Evolutionary conservation across 805 yeast genomes (phyloP).

Genomic region (Teunomyces kruisii): DNA sequence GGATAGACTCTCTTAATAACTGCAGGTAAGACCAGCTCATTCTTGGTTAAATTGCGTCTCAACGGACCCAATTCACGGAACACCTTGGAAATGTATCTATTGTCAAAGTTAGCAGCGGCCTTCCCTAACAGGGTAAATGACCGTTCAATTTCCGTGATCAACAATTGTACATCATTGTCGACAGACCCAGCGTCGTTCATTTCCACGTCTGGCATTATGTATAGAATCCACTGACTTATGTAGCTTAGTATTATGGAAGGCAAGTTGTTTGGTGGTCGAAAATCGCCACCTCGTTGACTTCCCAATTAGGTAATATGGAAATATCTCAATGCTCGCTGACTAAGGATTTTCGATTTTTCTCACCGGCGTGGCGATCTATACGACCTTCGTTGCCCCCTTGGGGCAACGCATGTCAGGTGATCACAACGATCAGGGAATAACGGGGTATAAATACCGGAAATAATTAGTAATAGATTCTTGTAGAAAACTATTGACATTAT

Average conservation of each 20-base stretch:
- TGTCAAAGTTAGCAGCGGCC: conserved; percentile 74
- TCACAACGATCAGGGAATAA: neutral
- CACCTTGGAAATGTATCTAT: conserved; percentile 82
- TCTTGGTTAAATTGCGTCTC: conserved; percentile 56
- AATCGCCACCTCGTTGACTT: conserved; percentile 5
- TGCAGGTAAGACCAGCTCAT: conserved; percentile 51
- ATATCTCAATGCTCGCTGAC: neutral
- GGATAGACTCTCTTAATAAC: conserved; percentile 60
- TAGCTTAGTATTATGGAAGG: neutral
- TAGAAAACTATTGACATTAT: too few relatives aligned
- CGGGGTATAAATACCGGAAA: neutral
- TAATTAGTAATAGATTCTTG: neutral
- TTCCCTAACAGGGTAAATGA: conserved; percentile 51
- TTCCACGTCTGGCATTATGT: conserved; percentile 15
- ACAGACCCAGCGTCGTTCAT: conserved; percentile 17
- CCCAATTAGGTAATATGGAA: neutral
- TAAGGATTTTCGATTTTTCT: neutral
- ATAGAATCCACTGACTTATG: neutral
- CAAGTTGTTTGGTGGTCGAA: conserved; percentile 2
- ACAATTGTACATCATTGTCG: conserved; percentile 11
- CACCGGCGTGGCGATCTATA: neutral
- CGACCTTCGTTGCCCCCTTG: too few relatives aligned
- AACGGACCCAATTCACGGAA: conserved; percentile 78
- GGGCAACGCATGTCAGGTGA: neutral
- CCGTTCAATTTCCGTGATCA: conserved; percentile 39